These are phyloP conservation scores for Salix viminalis DNA, from an alignment of 345 rosid genomes.

Conservation along the genomic window DNA sequence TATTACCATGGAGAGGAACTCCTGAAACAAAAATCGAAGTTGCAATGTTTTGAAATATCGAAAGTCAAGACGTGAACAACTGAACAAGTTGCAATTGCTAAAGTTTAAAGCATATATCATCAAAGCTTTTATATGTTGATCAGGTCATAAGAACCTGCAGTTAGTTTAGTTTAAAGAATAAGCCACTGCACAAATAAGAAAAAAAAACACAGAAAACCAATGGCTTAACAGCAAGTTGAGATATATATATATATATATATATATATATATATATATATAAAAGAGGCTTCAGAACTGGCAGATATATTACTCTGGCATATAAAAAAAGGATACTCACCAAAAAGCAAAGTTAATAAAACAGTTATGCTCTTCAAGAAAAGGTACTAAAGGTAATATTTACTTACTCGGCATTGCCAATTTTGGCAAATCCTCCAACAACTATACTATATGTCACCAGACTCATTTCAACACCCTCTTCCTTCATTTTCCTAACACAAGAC, in stretches of 20 bases:
- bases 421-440: slow-evolving; percentile 82
- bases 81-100: neutral
- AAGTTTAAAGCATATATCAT: neutral
- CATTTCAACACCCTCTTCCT: slow-evolving; percentile 81
- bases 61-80: neutral
- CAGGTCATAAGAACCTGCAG: neutral
- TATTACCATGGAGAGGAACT: slow-evolving; percentile 28
- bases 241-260: neutral
- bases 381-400: slow-evolving; percentile 21
- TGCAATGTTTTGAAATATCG: neutral
- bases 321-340: neutral
- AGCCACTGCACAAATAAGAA: neutral
- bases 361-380: neutral
- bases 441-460: slow-evolving; percentile 85
- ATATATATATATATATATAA: neutral
- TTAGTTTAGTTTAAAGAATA: neutral
- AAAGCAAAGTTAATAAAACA: slow-evolving; percentile 3
- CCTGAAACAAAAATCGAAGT: neutral
- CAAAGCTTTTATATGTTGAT: neutral
- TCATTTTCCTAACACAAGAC: slow-evolving; percentile 91
- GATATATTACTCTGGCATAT: neutral
- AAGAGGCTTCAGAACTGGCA: neutral
- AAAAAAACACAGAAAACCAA: neutral
- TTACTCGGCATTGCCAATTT: slow-evolving; percentile 74
- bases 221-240: neutral